phyloP scores from a whole-genome alignment of 1,284 basidiomycete species.

The Moesziomyces aphidis region DNA sequence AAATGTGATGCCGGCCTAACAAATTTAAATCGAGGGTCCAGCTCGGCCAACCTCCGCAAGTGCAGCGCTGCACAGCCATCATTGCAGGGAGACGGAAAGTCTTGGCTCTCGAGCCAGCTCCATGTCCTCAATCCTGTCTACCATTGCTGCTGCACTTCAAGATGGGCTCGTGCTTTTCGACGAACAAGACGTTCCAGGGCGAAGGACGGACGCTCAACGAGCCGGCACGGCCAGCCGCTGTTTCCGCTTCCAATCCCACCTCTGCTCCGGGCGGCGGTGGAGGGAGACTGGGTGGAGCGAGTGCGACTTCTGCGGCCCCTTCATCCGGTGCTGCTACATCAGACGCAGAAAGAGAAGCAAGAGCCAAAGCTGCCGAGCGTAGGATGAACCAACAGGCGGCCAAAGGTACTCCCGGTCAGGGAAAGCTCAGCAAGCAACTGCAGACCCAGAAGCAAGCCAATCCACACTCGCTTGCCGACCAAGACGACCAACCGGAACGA shows the following conservation, averaged over 20 bases:
- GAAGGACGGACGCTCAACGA: conserved; percentile 30
- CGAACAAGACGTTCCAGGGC: conserved; percentile 19
- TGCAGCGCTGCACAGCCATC: background rate
- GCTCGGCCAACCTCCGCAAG: too few species aligned
- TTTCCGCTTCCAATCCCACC: background rate
- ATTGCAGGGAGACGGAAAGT: background rate
- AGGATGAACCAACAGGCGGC: conserved; percentile 22
- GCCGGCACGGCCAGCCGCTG: background rate
- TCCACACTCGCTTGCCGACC: background rate
- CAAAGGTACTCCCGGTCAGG: conserved; percentile 24
- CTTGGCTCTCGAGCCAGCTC: too few species aligned
- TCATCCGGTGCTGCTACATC: background rate
- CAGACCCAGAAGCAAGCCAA: conserved; percentile 21
- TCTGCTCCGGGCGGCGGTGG: conserved; percentile 2
- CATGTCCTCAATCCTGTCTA: background rate
- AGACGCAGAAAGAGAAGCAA: conserved; percentile 24
- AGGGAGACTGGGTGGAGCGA: conserved; percentile 9
- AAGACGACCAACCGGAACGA: conserved; percentile 18
- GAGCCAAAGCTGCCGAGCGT: conserved; percentile 33
- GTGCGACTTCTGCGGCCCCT: background rate
- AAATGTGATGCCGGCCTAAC: background rate
- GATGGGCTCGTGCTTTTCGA: conserved; percentile 42
- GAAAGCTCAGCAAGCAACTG: conserved; percentile 36
- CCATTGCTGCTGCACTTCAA: background rate
- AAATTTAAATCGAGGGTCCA: background rate